A percentile compares a stretch with the other conserved stretches of the same genome.
phyloP scores from a whole-genome alignment of 2,329 filamentous ascomycete genomes.

The Chaetothyriales sp. region DNA sequence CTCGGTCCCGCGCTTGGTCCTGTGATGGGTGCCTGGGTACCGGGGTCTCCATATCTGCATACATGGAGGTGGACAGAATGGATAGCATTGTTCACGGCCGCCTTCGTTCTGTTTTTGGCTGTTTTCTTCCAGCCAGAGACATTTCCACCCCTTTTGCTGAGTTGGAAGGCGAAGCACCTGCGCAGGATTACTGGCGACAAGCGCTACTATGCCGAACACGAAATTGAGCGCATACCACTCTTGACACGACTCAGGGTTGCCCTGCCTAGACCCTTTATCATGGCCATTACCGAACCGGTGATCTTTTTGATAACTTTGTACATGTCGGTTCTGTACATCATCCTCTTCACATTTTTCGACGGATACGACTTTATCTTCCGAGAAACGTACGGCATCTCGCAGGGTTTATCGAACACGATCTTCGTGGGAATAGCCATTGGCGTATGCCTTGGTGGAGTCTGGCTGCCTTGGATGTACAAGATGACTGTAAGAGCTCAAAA shows the following conservation, averaged over 20 bases:
- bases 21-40: constrained; percentile 32
- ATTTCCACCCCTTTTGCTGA: constrained; percentile 33
- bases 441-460: too few species aligned
- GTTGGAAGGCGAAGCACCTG: constrained; percentile 33
- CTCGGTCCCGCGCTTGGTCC: constrained; percentile 23
- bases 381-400: constrained; percentile 34
- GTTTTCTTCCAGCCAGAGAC: constrained; percentile 39
- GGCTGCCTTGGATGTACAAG: too few species aligned
- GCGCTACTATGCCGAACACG: constrained; percentile 35
- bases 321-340: constrained; percentile 21
- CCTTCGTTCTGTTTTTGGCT: constrained; percentile 23
- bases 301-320: constrained; percentile 21
- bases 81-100: constrained; percentile 29
- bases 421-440: constrained; percentile 27
- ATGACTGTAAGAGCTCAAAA: too few species aligned
- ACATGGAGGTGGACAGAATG: constrained; percentile 38
- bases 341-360: constrained; percentile 28
- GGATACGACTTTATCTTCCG: constrained; percentile 41
- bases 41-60: too few species aligned
- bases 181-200: constrained; percentile 30
- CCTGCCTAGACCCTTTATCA: constrained; percentile 34
- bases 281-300: constrained; percentile 31
- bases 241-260: constrained; percentile 27
- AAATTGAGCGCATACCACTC: constrained; percentile 32
- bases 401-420: constrained; percentile 27